A percentile compares a stretch with the other conserved stretches of the same genome.
These are phyloP conservation scores for Silene uniflora DNA, from an alignment of 148 eudicot species.

Conservation along the genomic window DNA sequence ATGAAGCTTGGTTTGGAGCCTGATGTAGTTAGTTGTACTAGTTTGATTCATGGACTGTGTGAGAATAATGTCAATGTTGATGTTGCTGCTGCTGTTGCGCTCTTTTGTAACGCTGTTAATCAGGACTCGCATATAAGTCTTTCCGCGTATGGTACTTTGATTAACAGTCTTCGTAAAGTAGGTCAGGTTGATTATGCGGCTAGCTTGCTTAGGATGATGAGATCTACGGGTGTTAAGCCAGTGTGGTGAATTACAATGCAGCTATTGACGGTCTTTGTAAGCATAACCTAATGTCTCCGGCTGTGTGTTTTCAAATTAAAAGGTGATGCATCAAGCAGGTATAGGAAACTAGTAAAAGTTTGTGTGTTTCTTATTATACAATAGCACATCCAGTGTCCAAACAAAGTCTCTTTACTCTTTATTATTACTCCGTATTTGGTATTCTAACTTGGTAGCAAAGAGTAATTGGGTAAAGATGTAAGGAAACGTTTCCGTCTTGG, in stretches of 20 bases:
- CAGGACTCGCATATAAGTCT: not conserved
- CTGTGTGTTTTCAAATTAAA: too few species aligned
- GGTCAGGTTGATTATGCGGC: conserved; percentile 8
- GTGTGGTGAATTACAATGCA: conserved; percentile 29
- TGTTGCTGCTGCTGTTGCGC: conserved; percentile 8
- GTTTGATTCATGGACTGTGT: conserved; percentile 10
- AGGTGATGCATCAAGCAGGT: too few species aligned
- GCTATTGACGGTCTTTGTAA: conserved; percentile 39
- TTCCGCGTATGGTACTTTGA: conserved; percentile 3
- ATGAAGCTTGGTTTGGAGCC: conserved; percentile 21
- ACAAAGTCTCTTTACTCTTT: too few species aligned
- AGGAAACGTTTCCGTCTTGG: too few species aligned
- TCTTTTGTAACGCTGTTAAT: conserved; percentile 1
- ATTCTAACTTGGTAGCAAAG: too few species aligned
- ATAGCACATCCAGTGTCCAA: too few species aligned
- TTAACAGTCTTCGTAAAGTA: conserved; percentile 7
- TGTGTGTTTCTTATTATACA: too few species aligned
- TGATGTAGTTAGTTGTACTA: conserved; percentile 8
- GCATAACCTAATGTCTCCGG: conserved; percentile 23
- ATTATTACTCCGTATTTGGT: too few species aligned
- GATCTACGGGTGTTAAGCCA: conserved; percentile 20
- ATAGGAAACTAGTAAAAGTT: too few species aligned
- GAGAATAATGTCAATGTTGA: not conserved
- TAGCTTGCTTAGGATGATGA: conserved; percentile 15
- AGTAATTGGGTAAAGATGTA: too few species aligned